Evolutionary conservation across 2,329 filamentous ascomycete species (phyloP).

Genomic region (Botryotinia calthae): DNA sequence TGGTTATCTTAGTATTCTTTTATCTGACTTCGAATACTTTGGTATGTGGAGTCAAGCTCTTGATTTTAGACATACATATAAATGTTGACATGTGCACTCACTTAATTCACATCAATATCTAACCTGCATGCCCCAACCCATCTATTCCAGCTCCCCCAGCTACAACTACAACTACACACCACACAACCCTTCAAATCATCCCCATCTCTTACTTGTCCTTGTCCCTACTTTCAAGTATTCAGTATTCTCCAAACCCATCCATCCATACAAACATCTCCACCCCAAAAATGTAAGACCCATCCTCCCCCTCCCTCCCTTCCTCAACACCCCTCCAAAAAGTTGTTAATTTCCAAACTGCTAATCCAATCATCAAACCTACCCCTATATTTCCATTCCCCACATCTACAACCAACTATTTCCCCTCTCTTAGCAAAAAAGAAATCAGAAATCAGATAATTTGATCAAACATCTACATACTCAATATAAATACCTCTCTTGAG

Average conservation of each 20-base stretch:
- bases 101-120: neutral
- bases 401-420: neutral
- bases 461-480: neutral
- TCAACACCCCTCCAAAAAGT: neutral
- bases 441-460: neutral
- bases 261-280: neutral
- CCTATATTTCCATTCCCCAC: accelerated
- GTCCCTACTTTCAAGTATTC: too few species aligned
- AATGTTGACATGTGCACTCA: neutral
- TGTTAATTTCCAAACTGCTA: neutral
- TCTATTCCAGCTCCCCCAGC: neutral
- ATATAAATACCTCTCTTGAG: too few species aligned
- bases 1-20: neutral
- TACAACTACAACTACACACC: neutral
- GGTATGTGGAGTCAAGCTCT: too few species aligned
- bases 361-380: accelerated
- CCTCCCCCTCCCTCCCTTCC: neutral
- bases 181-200: too few species aligned
- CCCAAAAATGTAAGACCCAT: neutral
- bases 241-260: neutral
- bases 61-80: neutral
- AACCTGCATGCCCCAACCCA: neutral
- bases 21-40: too few species aligned
- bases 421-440: accelerated
- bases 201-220: too few species aligned